Percentiles rank a stretch among this genome's conserved stretches.
phyloP scores from a whole-genome alignment of 2,329 filamentous ascomycete species.

The Penicillium sp. region DNA sequence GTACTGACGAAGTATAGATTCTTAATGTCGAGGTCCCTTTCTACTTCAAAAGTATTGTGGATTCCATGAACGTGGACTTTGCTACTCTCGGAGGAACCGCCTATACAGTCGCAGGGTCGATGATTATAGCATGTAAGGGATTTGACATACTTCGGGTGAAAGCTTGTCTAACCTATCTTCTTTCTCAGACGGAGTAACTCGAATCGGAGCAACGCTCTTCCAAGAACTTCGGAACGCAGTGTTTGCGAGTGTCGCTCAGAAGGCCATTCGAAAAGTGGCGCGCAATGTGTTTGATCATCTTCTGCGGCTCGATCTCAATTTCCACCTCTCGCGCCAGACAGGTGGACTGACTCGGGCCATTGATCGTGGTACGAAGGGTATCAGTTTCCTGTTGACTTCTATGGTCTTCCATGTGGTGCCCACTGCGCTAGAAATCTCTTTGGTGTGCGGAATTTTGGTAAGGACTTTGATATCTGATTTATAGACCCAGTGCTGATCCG shows the following conservation, averaged over 20 bases:
- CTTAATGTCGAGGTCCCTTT: slow-evolving; percentile 98
- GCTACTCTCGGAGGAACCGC: slow-evolving; percentile 83
- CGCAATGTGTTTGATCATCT: slow-evolving; percentile 91
- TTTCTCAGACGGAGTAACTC: slow-evolving; percentile 71
- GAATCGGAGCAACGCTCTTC: slow-evolving; percentile 85
- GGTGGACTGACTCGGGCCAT: slow-evolving; percentile 92
- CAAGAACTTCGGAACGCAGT: slow-evolving; percentile 94
- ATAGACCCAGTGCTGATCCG: slow-evolving; percentile 12
- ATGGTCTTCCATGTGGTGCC: slow-evolving; percentile 99
- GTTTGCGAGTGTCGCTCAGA: slow-evolving; percentile 95
- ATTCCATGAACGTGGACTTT: slow-evolving; percentile 96
- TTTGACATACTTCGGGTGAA: not conserved
- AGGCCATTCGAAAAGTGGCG: slow-evolving; percentile 88
- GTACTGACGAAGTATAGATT: slow-evolving; percentile 44
- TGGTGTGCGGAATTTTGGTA: slow-evolving; percentile 91
- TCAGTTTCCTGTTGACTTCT: slow-evolving; percentile 92
- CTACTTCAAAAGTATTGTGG: slow-evolving; percentile 98
- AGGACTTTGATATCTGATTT: slow-evolving; percentile 9
- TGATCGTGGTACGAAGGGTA: slow-evolving; percentile 95
- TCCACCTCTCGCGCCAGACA: slow-evolving; percentile 92
- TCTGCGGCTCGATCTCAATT: slow-evolving; percentile 83
- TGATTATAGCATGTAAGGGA: slow-evolving; percentile 80
- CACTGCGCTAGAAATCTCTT: slow-evolving; percentile 86
- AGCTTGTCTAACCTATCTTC: not conserved
- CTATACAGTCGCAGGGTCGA: slow-evolving; percentile 81